Conservation (phyloP, 2,329 filamentous ascomycete genomes). For the Harringtonia aguacate region DNA sequence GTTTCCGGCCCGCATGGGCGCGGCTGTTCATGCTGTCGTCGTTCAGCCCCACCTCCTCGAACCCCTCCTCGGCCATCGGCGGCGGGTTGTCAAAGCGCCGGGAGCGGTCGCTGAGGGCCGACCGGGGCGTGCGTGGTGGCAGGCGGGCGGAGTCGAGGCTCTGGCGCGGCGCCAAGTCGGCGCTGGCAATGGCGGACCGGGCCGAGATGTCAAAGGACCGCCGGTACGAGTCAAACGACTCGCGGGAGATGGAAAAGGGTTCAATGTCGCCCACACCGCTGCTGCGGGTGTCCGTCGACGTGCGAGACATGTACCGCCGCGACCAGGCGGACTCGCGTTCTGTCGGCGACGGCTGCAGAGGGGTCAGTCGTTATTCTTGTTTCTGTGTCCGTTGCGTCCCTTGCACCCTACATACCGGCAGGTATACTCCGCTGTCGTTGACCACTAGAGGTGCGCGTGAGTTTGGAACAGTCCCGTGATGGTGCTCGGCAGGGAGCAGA, state of each 20-base stretch:
- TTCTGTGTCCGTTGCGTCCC: no score
- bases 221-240: constrained; percentile 94
- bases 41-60: constrained; percentile 82
- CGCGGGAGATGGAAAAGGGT: constrained; percentile 87
- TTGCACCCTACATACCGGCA: constrained; percentile 54
- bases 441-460: constrained; percentile 52
- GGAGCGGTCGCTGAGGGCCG: constrained; percentile 39
- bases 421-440: constrained; percentile 88
- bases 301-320: constrained; percentile 40
- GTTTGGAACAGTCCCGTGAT: not conserved
- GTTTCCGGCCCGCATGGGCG: constrained; percentile 46
- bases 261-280: constrained; percentile 64
- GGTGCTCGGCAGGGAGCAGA: not conserved
- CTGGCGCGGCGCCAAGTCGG: constrained; percentile 50
- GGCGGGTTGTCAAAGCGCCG: constrained; percentile 44
- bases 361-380: no score
- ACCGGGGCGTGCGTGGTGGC: constrained; percentile 46
- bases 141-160: constrained; percentile 69
- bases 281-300: constrained; percentile 44
- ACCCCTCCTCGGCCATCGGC: constrained; percentile 56
- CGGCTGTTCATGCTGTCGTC: constrained; percentile 46
- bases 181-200: constrained; percentile 63
- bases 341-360: constrained; percentile 66
- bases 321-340: constrained; percentile 75
- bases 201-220: constrained; percentile 94